phyloP scores from a whole-genome alignment of 2,329 filamentous ascomycete genomes.

The Chaetomiaceae sp. region DNA sequence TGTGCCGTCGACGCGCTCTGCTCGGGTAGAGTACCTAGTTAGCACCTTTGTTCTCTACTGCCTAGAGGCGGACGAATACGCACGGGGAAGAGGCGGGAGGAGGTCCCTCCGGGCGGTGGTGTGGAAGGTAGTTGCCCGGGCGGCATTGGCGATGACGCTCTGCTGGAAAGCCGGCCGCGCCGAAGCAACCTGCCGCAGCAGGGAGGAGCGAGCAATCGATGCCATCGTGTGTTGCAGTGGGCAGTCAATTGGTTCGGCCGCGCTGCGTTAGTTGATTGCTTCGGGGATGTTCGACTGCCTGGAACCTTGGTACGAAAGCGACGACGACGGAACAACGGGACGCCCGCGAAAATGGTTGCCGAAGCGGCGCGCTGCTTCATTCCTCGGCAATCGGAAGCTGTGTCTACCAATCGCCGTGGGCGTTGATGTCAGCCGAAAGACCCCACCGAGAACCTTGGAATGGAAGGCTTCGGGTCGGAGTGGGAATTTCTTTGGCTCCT shows the following conservation, averaged over 20 bases:
- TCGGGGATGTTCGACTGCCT: slow-evolving; percentile 9
- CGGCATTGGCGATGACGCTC: slow-evolving; percentile 35
- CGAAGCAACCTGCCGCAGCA: slow-evolving; percentile 49
- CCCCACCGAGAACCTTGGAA: slow-evolving; percentile 13
- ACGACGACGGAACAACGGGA: slow-evolving; percentile 26
- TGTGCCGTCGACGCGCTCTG: slow-evolving; percentile 71
- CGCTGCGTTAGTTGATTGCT: slow-evolving; percentile 16
- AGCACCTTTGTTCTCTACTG: slow-evolving; percentile 38
- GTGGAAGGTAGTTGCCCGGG: slow-evolving; percentile 77
- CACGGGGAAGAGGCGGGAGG: slow-evolving; percentile 82
- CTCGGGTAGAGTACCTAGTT: slow-evolving; percentile 8
- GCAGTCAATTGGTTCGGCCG: slow-evolving; percentile 23
- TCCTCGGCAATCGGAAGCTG: slow-evolving; percentile 28
- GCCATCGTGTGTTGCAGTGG: slow-evolving; percentile 43
- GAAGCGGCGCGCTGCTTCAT: slow-evolving; percentile 17
- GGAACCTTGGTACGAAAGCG: slow-evolving; percentile 14
- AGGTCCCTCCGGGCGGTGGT: slow-evolving; percentile 70
- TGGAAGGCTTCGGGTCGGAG: slow-evolving; percentile 3
- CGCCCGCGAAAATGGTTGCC: slow-evolving; percentile 23
- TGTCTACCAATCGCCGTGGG: slow-evolving; percentile 21
- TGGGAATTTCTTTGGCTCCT: slow-evolving; percentile 12
- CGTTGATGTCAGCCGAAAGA: slow-evolving; percentile 25
- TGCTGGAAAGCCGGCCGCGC: slow-evolving; percentile 29
- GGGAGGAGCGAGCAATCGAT: slow-evolving; percentile 50
- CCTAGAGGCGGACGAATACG: slow-evolving; percentile 35